These are phyloP conservation scores for Citrullus mucosospermus DNA, from an alignment of 306 rosid genomes.

Conservation along the genomic window DNA sequence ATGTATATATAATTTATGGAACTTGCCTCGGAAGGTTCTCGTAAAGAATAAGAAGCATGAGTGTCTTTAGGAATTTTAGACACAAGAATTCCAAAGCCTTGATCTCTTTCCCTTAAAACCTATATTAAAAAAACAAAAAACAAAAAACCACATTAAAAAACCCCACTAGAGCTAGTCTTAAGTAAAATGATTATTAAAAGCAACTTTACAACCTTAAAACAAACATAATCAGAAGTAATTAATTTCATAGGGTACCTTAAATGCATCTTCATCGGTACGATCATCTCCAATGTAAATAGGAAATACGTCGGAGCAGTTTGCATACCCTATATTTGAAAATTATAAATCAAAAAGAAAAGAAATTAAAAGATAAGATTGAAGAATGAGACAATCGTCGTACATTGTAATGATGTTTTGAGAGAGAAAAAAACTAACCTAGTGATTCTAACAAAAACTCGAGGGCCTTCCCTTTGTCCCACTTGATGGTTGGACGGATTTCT, in stretches of 20 bases:
- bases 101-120: conserved; percentile 77
- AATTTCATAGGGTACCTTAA: conserved; percentile 45
- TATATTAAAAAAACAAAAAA: background rate
- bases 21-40: conserved; percentile 87
- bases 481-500: conserved; percentile 89
- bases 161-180: background rate
- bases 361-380: too few relatives aligned
- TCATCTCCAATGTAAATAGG: conserved; percentile 98
- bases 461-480: conserved; percentile 99
- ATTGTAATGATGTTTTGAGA: background rate
- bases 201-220: background rate
- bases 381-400: too few relatives aligned
- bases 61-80: conserved; percentile 87
- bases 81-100: conserved; percentile 87
- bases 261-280: conserved; percentile 93
- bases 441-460: conserved; percentile 83
- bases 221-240: background rate
- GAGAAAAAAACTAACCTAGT: conserved; percentile 33
- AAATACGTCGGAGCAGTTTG: conserved; percentile 67
- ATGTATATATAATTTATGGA: background rate
- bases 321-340: conserved; percentile 46
- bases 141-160: background rate
- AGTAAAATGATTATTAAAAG: background rate
- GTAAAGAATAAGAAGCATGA: conserved; percentile 69
- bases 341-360: background rate